These are phyloP conservation scores for Phaseolus lunatus DNA, from an alignment of 306 rosid species.

Conservation along the genomic window DNA sequence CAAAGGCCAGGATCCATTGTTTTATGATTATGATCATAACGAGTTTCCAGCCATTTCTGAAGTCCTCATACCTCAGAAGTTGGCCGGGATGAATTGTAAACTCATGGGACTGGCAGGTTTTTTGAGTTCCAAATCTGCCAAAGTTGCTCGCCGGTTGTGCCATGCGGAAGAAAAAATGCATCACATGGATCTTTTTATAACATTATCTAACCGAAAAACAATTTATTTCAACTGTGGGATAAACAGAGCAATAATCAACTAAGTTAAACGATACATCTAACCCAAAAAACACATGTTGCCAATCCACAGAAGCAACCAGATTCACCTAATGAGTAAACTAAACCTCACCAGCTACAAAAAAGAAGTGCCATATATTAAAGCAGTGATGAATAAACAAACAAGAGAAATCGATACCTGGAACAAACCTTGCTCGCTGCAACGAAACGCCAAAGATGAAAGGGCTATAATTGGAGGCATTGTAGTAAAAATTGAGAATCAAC, in stretches of 20 bases:
- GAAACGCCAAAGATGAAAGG: slow-evolving; percentile 86
- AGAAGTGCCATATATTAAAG: background rate
- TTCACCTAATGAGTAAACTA: slow-evolving; percentile 3
- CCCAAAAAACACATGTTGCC: background rate
- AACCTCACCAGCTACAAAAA: slow-evolving; percentile 23
- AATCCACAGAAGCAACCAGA: background rate
- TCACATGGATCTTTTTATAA: background rate
- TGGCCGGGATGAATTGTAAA: background rate
- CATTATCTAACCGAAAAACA: too few species aligned
- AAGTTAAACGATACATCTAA: background rate
- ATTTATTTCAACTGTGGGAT: slow-evolving; percentile 10
- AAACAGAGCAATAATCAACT: background rate
- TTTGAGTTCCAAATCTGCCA: background rate
- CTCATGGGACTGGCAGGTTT: background rate
- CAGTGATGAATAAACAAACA: slow-evolving; percentile 1
- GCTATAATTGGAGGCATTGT: slow-evolving; percentile 72
- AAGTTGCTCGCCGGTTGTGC: background rate
- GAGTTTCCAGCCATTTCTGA: background rate
- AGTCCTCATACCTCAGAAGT: background rate
- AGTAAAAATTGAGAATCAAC: slow-evolving; percentile 78
- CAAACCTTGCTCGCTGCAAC: slow-evolving; percentile 96
- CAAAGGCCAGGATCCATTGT: background rate
- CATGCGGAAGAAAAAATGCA: too few species aligned
- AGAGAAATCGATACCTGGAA: slow-evolving; percentile 81
- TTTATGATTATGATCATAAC: background rate